Evolutionary conservation across 2,329 filamentous ascomycete species (phyloP).

Genomic region (Neopestalotiopsis sp.): DNA sequence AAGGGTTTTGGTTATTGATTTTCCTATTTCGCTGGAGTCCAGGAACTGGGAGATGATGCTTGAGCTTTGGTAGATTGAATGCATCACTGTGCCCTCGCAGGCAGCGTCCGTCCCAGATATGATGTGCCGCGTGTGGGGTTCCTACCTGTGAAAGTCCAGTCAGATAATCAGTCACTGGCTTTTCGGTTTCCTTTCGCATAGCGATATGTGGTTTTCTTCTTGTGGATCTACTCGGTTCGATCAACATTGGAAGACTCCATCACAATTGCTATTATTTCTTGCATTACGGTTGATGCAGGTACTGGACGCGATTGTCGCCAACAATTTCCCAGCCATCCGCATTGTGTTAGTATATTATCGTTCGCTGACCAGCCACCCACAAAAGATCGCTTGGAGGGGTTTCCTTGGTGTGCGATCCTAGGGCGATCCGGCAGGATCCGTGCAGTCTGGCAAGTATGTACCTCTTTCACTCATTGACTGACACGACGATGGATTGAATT

Average conservation of each 20-base stretch:
- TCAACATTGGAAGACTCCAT: neutral
- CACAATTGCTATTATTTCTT: neutral
- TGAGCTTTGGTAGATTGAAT: slow-evolving; percentile 7
- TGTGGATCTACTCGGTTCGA: neutral
- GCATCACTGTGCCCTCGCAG: slow-evolving; percentile 6
- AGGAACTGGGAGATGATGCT: neutral
- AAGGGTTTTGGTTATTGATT: neutral
- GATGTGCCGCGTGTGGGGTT: neutral
- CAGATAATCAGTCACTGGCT: neutral
- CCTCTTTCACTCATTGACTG: neutral
- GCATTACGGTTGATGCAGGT: no score
- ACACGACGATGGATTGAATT: neutral
- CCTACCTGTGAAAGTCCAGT: no score
- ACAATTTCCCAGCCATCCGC: slow-evolving; percentile 3
- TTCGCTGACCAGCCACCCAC: slow-evolving; percentile 8
- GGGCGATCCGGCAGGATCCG: slow-evolving; percentile 12
- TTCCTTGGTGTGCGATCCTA: neutral
- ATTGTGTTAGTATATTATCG: neutral
- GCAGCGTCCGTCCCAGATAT: neutral
- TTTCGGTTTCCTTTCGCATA: neutral
- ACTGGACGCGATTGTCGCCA: neutral
- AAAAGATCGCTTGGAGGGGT: slow-evolving; percentile 4
- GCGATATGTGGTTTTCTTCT: neutral
- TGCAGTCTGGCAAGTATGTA: neutral
- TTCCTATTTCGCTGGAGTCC: neutral